Evolutionary conservation across 2,329 filamentous ascomycete genomes (phyloP).

Genomic region (Geosmithia putterillii): DNA sequence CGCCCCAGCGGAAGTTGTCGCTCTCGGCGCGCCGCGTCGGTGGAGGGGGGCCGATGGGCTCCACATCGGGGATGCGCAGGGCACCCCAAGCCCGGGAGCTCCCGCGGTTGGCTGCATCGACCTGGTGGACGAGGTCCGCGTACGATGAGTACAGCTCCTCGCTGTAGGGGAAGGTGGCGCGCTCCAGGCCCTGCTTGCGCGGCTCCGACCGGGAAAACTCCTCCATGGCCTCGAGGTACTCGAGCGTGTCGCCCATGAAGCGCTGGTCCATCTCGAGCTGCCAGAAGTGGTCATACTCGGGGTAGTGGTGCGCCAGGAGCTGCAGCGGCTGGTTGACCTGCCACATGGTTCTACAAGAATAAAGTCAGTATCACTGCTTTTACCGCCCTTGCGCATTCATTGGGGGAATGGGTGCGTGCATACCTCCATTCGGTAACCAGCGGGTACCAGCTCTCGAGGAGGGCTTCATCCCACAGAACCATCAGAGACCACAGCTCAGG

Average conservation of each 20-base stretch:
- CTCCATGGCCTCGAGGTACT: slow-evolving; percentile 13
- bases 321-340: slow-evolving; percentile 20
- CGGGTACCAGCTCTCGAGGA: slow-evolving; percentile 55
- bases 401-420: slow-evolving; percentile 2
- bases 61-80: slow-evolving; percentile 12
- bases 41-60: slow-evolving; percentile 15
- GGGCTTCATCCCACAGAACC: slow-evolving; percentile 56
- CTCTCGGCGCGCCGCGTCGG: slow-evolving; percentile 7
- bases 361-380: neutral
- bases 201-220: slow-evolving; percentile 38
- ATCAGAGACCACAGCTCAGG: slow-evolving; percentile 57
- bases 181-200: slow-evolving; percentile 45
- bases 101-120: slow-evolving; percentile 12
- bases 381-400: neutral
- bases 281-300: slow-evolving; percentile 21
- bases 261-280: slow-evolving; percentile 33
- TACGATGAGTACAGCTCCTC: slow-evolving; percentile 37
- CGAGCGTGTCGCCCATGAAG: slow-evolving; percentile 17
- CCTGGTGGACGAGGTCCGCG: slow-evolving; percentile 21
- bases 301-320: slow-evolving; percentile 18
- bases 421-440: slow-evolving; percentile 38
- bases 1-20: slow-evolving; percentile 15
- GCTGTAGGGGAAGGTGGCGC: slow-evolving; percentile 42
- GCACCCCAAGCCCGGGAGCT: slow-evolving; percentile 17
- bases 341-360: slow-evolving; percentile 12